phyloP scores from a whole-genome alignment of 371 early-diverging fungal species.

The Mucor sp. region DNA sequence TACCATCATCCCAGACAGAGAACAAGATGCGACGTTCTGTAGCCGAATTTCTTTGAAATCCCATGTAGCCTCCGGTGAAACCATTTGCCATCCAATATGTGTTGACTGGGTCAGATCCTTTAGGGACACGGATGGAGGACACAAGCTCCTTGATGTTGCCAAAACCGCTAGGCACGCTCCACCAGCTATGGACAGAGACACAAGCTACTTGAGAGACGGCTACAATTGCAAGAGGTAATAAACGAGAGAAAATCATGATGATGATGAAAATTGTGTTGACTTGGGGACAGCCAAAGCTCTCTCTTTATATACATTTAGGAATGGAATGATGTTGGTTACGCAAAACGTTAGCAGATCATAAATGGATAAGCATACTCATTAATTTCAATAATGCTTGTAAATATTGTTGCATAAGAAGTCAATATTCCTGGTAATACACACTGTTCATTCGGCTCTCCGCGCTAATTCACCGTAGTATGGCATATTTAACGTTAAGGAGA shows the following conservation, averaged over 20 bases:
- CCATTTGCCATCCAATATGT: conserved; percentile 27
- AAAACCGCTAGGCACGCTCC: conserved; percentile 7
- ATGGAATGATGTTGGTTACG: neutral
- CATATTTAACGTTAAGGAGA: too few species aligned
- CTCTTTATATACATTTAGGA: neutral
- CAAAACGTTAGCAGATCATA: neutral
- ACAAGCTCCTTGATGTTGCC: conserved; percentile 11
- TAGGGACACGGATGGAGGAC: conserved; percentile 18
- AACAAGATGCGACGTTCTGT: conserved; percentile 19
- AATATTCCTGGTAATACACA: too few species aligned
- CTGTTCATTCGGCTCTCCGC: too few species aligned
- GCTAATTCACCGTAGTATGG: too few species aligned
- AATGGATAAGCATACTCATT: neutral
- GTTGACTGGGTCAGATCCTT: conserved; percentile 17
- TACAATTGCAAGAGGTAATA: neutral
- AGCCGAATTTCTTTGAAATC: conserved; percentile 17
- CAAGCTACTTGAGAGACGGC: neutral
- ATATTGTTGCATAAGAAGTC: too few species aligned
- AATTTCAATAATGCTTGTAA: too few species aligned
- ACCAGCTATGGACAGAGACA: conserved; percentile 14
- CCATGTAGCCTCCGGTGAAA: conserved; percentile 19
- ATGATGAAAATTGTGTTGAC: neutral
- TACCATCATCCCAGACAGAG: conserved; percentile 22
- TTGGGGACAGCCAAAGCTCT: neutral
- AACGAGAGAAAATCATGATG: neutral